Evolutionary conservation across 164 flowering plant species (phyloP).

Genomic region (Protea cynaroides): DNA sequence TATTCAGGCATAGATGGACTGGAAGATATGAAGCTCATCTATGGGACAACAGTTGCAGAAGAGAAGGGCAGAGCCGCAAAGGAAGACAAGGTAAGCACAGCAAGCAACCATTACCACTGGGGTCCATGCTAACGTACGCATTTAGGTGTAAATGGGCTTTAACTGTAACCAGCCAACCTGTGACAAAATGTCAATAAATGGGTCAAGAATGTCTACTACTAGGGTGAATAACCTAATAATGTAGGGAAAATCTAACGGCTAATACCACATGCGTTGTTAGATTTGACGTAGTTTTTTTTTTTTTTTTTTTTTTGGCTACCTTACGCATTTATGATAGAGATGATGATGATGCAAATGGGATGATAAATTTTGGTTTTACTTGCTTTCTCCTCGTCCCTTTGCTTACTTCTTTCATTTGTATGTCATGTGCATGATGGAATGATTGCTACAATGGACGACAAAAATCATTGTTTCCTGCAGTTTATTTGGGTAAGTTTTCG

Average conservation of each 20-base stretch:
- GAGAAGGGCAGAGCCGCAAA: constrained; percentile 84
- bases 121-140: constrained; percentile 12
- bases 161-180: not conserved
- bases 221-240: not conserved
- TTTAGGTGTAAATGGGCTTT: not conserved
- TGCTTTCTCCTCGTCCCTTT: not conserved
- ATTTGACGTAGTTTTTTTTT: not conserved
- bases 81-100: constrained; percentile 68
- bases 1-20: constrained; percentile 75
- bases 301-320: not conserved
- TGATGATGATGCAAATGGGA: too few species aligned
- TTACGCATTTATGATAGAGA: constrained; percentile 9
- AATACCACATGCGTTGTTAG: constrained; percentile 6
- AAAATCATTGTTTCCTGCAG: constrained; percentile 38
- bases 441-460: constrained; percentile 27
- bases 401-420: constrained; percentile 7
- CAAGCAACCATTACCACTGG: not conserved
- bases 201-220: not conserved
- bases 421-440: constrained; percentile 21
- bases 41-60: constrained; percentile 87
- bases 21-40: constrained; percentile 88
- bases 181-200: not conserved
- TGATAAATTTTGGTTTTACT: too few species aligned
- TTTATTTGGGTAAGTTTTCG: constrained; percentile 71
- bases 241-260: not conserved